These are phyloP conservation scores for Metarhizium album DNA, from an alignment of 2,329 filamentous ascomycete species.

Conservation along the genomic window DNA sequence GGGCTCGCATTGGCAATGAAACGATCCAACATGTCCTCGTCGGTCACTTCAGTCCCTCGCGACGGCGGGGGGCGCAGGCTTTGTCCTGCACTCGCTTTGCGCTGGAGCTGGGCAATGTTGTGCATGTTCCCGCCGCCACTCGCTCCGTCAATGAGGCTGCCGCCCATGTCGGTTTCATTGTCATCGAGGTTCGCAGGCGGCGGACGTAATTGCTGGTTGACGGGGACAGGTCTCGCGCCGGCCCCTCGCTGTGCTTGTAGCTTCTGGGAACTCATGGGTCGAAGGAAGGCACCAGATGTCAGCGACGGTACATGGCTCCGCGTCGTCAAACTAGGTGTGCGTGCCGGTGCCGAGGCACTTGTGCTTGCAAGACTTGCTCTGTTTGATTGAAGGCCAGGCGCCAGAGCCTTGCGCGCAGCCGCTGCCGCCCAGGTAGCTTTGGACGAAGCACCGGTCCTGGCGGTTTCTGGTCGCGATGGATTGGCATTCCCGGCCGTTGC, in stretches of 20 bases:
- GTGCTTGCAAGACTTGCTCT: conserved; percentile 31
- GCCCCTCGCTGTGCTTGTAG: conserved; percentile 77
- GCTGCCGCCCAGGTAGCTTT: conserved; percentile 40
- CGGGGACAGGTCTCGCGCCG: conserved; percentile 33
- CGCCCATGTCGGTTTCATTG: conserved; percentile 31
- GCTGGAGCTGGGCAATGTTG: conserved; percentile 31
- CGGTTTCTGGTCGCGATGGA: conserved; percentile 43
- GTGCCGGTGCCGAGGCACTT: conserved; percentile 38
- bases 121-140: conserved; percentile 47
- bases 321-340: conserved; percentile 56
- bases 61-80: conserved; percentile 55
- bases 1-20: conserved; percentile 67
- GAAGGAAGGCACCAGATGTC: conserved; percentile 84
- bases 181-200: conserved; percentile 23
- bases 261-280: conserved; percentile 92
- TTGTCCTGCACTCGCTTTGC: conserved; percentile 25
- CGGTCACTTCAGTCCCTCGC: conserved; percentile 70
- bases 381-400: conserved; percentile 32
- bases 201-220: conserved; percentile 25
- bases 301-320: conserved; percentile 84
- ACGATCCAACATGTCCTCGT: conserved; percentile 59
- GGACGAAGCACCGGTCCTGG: conserved; percentile 34
- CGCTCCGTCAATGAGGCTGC: conserved; percentile 30
- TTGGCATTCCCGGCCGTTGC: conserved; percentile 30
- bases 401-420: conserved; percentile 41